These are phyloP conservation scores for Populus hybrid DNA, from an alignment of 441 rosid species.

Conservation along the genomic window DNA sequence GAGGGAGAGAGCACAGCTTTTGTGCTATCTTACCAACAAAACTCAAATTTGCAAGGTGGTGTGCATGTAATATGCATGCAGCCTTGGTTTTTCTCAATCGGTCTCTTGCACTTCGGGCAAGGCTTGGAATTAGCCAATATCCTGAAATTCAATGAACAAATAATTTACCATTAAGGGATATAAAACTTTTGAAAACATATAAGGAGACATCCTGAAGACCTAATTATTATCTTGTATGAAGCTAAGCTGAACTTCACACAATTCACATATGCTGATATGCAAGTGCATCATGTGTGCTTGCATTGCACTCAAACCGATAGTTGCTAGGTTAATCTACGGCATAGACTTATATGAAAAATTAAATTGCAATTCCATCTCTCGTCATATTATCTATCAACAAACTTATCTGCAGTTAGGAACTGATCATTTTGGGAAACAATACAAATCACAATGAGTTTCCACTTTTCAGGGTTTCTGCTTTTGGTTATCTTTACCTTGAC, in stretches of 20 bases:
- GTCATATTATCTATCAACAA: not conserved
- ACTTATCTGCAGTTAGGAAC: not conserved
- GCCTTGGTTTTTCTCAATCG: slow-evolving; percentile 98
- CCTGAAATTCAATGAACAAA: slow-evolving; percentile 40
- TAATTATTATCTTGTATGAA: not conserved
- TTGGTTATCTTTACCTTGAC: not conserved
- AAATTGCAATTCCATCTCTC: no score
- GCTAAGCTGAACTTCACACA: not conserved
- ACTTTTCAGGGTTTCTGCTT: not conserved
- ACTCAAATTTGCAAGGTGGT: slow-evolving; percentile 98
- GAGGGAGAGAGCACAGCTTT: not conserved
- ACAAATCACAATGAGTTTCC: not conserved
- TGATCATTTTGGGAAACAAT: not conserved
- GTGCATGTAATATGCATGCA: slow-evolving; percentile 99
- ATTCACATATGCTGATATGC: not conserved
- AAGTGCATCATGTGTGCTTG: not conserved
- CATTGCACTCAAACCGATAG: not conserved
- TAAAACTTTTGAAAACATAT: not conserved
- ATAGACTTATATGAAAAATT: not conserved
- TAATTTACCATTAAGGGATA: not conserved
- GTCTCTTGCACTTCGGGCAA: slow-evolving; percentile 98
- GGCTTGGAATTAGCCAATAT: slow-evolving; percentile 98
- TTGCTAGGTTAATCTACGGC: not conserved
- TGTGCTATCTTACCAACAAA: slow-evolving; percentile 70
- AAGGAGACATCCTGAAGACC: slow-evolving; percentile 1